Percentiles rank a stretch among this genome's conserved stretches.
Conservation (phyloP, 768 basidiomycete genomes). For the Flagelloscypha sp. region DNA sequence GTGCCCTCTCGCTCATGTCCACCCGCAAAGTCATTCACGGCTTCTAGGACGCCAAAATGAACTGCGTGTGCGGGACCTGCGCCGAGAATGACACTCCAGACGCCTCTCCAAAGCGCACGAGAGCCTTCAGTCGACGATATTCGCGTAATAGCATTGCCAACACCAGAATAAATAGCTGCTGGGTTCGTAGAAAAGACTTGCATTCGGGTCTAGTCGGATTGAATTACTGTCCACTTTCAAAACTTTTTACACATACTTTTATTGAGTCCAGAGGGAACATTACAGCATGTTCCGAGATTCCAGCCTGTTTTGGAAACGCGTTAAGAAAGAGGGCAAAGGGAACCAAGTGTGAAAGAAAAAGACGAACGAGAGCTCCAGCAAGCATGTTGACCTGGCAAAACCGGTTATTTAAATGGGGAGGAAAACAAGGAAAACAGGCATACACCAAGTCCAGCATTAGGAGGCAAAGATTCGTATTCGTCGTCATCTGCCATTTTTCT, state of each 20-base stretch:
- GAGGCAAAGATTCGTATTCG: constrained; percentile 62
- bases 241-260: constrained; percentile 53
- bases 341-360: constrained; percentile 5
- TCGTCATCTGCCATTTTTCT: constrained; percentile 40
- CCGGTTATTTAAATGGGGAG: constrained; percentile 7
- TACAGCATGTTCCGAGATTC: constrained; percentile 97
- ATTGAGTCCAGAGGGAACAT: constrained; percentile 99
- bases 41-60: constrained; percentile 94
- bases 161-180: constrained; percentile 78
- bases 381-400: constrained; percentile 81
- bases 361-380: constrained; percentile 87
- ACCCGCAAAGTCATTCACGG: constrained; percentile 86
- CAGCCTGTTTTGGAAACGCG: constrained; percentile 52
- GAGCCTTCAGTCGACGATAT: constrained; percentile 94
- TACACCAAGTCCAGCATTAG: constrained; percentile 74
- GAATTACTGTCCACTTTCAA: not conserved
- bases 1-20: constrained; percentile 75
- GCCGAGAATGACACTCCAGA: constrained; percentile 90
- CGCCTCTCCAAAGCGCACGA: constrained; percentile 89
- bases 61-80: constrained; percentile 98
- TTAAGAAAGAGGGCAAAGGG: constrained; percentile 5
- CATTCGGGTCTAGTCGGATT: constrained; percentile 80
- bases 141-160: constrained; percentile 83
- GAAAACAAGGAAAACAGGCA: constrained; percentile 18
- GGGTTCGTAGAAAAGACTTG: constrained; percentile 89